phyloP scores from a whole-genome alignment of 768 basidiomycete species.

The Lactifluus subvellereus region DNA sequence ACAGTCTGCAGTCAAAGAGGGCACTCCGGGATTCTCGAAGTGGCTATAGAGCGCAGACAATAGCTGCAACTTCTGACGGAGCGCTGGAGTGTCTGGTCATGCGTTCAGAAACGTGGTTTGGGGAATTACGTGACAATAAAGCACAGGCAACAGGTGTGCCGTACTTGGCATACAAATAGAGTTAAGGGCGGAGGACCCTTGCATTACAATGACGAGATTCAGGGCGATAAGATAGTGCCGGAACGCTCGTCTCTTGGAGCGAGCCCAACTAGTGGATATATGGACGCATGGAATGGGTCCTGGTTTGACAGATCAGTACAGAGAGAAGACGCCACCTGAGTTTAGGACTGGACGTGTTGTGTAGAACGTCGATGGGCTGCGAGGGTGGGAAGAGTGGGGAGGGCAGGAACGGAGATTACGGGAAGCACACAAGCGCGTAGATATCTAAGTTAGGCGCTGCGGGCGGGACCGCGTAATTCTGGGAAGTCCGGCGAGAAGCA shows the following conservation, averaged over 20 bases:
- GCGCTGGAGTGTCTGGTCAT: background rate
- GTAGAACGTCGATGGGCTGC: background rate
- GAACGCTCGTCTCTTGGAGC: background rate
- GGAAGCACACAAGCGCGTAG: background rate
- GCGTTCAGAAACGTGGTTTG: background rate
- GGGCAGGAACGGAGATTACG: background rate
- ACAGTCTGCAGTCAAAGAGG: background rate
- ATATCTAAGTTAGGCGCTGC: background rate
- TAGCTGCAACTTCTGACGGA: background rate
- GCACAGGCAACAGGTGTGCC: background rate
- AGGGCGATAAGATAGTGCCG: background rate
- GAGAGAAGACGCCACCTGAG: background rate
- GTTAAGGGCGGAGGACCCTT: background rate
- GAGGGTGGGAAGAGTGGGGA: background rate
- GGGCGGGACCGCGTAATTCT: background rate
- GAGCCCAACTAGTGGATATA: background rate
- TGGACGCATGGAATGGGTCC: background rate
- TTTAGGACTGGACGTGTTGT: background rate
- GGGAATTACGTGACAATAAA: background rate
- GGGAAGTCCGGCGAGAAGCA: background rate
- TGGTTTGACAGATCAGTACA: background rate
- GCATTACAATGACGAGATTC: background rate
- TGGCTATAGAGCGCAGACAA: background rate
- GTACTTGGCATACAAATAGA: constrained; percentile 5
- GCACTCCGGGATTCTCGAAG: background rate